Evolutionary conservation across 2,329 filamentous ascomycete species (phyloP).

Genomic region (Phoma sp.): DNA sequence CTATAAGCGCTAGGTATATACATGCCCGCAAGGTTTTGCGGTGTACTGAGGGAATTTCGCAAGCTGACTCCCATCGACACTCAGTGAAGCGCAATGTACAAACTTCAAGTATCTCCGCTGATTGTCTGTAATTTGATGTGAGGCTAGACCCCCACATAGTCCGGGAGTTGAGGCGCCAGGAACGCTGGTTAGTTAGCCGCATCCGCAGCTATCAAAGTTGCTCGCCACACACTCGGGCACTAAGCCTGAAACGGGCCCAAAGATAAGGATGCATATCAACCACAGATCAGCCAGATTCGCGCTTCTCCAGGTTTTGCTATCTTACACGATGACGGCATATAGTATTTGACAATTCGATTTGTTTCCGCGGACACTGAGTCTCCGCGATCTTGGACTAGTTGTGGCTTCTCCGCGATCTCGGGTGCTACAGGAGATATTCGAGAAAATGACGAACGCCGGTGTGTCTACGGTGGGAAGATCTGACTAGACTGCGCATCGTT

Average conservation of each 20-base stretch:
- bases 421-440: constrained; percentile 16
- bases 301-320: constrained; percentile 16
- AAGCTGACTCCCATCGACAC: background rate
- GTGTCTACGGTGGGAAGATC: constrained; percentile 11
- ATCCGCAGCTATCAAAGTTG: background rate
- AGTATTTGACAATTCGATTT: constrained; percentile 18
- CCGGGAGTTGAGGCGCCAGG: constrained; percentile 17
- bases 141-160: constrained; percentile 26
- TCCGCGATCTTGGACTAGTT: constrained; percentile 14
- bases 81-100: background rate
- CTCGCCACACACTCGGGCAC: constrained; percentile 20
- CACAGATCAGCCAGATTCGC: constrained; percentile 25
- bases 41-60: background rate
- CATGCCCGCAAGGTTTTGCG: background rate
- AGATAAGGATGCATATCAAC: constrained; percentile 48
- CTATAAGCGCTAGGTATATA: constrained; percentile 10
- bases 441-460: constrained; percentile 18
- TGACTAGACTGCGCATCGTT: constrained; percentile 3
- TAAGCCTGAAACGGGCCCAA: constrained; percentile 31
- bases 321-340: constrained; percentile 28
- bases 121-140: background rate
- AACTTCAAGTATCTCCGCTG: constrained; percentile 33
- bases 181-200: constrained; percentile 20
- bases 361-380: background rate
- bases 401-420: constrained; percentile 23